Evolutionary conservation across 2,329 filamentous ascomycete species (phyloP), one percentile per base, ranked within the genome.

Genomic region (Xylariaceae sp.): DNA sequence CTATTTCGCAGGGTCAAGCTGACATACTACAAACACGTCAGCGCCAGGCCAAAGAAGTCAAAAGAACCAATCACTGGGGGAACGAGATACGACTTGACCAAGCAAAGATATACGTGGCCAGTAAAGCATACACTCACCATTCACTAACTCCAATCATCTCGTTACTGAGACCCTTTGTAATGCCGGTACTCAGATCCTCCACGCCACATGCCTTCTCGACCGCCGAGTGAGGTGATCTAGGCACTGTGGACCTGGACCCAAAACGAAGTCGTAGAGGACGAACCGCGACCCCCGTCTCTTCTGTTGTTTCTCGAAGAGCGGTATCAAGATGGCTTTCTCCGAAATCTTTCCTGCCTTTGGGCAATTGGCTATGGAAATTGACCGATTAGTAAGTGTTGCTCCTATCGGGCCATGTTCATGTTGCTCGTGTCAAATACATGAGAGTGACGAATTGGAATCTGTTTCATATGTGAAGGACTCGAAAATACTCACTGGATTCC

Each of bases 271-370:
- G 61, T 31, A 78, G 56, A 0, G 73, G 67, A 12, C 56, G 59
- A 33, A 72, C 71, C 5, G 51, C 61, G n/a, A 76, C 64, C 5
- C 76, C 76, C 6, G 75, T 77, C 60, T 79, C 76, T 55, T 79
- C 76, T 41, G 67, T 67, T 0, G 75, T 77, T 61, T 78, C 76
- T 28, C 75, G 72, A 13, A 78, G 55, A 12, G 75, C 76, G 0
- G 75, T 67, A 2, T 62, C 63, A 22, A 71, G 67, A 33, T 75
- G 64, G 54, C 67, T 67, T 56, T 79, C 75, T 49, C 68, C 69
- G 41, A 79, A 72, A 59, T 77, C 73, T 60, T 76, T 76, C 54
- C 75, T 70, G 43, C 76, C 75, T 60, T 78, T 78, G 45, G 75
- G 75, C 6, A 78, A 67, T 62, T 78, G 75, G 59, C 67, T 73